phyloP scores from a whole-genome alignment of 371 early-diverging fungal species.

The Paraphysoderma sedebokerense region DNA sequence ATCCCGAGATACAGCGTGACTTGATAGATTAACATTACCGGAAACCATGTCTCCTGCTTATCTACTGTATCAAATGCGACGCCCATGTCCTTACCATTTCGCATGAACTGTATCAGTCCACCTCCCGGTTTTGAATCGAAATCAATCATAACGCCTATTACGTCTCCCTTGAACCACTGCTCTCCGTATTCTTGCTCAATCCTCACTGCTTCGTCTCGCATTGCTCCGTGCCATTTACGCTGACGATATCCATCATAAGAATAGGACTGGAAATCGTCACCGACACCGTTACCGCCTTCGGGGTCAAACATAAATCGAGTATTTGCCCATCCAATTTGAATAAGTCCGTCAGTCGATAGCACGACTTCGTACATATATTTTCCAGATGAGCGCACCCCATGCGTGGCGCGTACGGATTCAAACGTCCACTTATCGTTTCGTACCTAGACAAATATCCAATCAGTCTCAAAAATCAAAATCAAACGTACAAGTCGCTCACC shows the following conservation, averaged over 20 bases:
- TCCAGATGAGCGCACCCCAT: constrained; percentile 17
- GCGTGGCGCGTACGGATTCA: constrained; percentile 34
- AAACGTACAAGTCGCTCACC: not conserved
- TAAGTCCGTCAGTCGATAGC: constrained; percentile 33
- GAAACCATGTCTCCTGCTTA: constrained; percentile 28
- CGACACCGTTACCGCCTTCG: constrained; percentile 52
- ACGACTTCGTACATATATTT: constrained; percentile 39
- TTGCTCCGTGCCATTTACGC: constrained; percentile 46
- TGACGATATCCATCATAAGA: constrained; percentile 46
- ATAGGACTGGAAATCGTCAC: constrained; percentile 47
- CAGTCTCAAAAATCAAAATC: too few species aligned
- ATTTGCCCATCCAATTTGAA: constrained; percentile 57
- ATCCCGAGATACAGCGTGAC: not conserved
- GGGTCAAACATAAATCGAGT: constrained; percentile 31
- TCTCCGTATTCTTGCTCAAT: constrained; percentile 33
- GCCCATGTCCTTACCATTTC: constrained; percentile 44
- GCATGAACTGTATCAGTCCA: constrained; percentile 30
- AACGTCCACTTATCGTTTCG: constrained; percentile 35
- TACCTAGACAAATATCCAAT: not conserved
- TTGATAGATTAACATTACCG: constrained; percentile 7
- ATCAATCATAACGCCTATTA: constrained; percentile 41
- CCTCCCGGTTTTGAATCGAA: too few species aligned
- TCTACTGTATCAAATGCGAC: constrained; percentile 39
- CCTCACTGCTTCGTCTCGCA: constrained; percentile 5
- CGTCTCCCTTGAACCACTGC: constrained; percentile 38